phyloP scores from a whole-genome alignment of 169 alveolate genomes.

The Plasmodium malariae region DNA sequence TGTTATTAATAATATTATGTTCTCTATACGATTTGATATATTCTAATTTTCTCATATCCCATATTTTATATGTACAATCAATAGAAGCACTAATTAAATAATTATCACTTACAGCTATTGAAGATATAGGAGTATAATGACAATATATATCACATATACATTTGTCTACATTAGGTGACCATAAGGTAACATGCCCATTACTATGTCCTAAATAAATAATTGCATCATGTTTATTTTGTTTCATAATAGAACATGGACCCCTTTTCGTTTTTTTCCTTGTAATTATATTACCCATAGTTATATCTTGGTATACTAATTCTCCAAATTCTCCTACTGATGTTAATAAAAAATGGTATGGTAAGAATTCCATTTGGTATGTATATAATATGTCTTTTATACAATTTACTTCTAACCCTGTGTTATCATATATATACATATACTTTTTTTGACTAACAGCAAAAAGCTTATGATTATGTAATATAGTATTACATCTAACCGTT shows the following conservation, averaged over 20 bases:
- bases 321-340: constrained; percentile 94
- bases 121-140: constrained; percentile 82
- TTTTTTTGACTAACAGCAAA: constrained; percentile 96
- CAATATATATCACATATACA: constrained; percentile 78
- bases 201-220: constrained; percentile 94
- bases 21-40: constrained; percentile 34
- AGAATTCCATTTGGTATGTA: constrained; percentile 91
- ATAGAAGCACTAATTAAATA: constrained; percentile 82
- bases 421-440: constrained; percentile 93
- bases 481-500: constrained; percentile 78
- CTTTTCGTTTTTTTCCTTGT: constrained; percentile 92
- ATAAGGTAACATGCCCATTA: constrained; percentile 94
- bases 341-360: constrained; percentile 94
- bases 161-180: constrained; percentile 95
- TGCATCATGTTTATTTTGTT: constrained; percentile 92
- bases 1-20: constrained; percentile 61
- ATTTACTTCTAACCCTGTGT: constrained; percentile 95
- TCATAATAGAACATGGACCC: constrained; percentile 93
- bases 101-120: constrained; percentile 77
- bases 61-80: constrained; percentile 92
- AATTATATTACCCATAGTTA: constrained; percentile 94
- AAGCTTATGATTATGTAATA: constrained; percentile 93
- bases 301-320: constrained; percentile 93
- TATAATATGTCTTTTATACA: constrained; percentile 90
- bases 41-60: constrained; percentile 94